Conservation (phyloP, 2,329 filamentous ascomycete species). For the Pseudocercospora musae region DNA sequence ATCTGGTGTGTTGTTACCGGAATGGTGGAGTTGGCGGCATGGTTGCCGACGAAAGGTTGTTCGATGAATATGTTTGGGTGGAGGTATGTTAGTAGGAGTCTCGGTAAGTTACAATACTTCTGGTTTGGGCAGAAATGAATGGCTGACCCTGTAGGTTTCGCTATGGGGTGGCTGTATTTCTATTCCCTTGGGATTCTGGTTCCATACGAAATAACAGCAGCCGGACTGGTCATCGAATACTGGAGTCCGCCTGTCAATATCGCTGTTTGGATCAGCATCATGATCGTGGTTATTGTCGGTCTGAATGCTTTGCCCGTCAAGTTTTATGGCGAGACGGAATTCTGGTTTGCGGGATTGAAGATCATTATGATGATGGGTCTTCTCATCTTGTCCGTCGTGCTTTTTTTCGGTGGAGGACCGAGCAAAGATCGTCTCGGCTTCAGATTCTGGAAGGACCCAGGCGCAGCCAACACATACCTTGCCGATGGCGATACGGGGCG, state of each 20-base stretch:
- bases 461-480: slow-evolving; percentile 50
- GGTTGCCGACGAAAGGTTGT: slow-evolving; percentile 54
- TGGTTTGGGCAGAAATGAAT: neutral
- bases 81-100: slow-evolving; percentile 42
- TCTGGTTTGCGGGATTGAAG: slow-evolving; percentile 44
- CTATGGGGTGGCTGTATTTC: slow-evolving; percentile 45
- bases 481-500: slow-evolving; percentile 47
- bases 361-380: slow-evolving; percentile 52
- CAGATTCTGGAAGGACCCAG: slow-evolving; percentile 50
- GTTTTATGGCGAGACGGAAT: slow-evolving; percentile 51
- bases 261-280: slow-evolving; percentile 38
- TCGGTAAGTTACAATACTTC: slow-evolving; percentile 18
- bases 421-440: slow-evolving; percentile 50
- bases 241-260: slow-evolving; percentile 40
- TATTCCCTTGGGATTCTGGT: slow-evolving; percentile 41
- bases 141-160: slow-evolving; percentile 36
- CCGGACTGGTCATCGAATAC: slow-evolving; percentile 35
- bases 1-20: slow-evolving; percentile 47
- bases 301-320: slow-evolving; percentile 49
- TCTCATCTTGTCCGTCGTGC: slow-evolving; percentile 52
- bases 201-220: slow-evolving; percentile 39
- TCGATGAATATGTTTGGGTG: slow-evolving; percentile 50
- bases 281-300: slow-evolving; percentile 40
- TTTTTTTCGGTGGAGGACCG: slow-evolving; percentile 57
- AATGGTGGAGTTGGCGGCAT: slow-evolving; percentile 57